Base-by-base conservation (phyloP, 2,329 filamentous ascomycete genomes). In the Phialophora tarda region DNA sequence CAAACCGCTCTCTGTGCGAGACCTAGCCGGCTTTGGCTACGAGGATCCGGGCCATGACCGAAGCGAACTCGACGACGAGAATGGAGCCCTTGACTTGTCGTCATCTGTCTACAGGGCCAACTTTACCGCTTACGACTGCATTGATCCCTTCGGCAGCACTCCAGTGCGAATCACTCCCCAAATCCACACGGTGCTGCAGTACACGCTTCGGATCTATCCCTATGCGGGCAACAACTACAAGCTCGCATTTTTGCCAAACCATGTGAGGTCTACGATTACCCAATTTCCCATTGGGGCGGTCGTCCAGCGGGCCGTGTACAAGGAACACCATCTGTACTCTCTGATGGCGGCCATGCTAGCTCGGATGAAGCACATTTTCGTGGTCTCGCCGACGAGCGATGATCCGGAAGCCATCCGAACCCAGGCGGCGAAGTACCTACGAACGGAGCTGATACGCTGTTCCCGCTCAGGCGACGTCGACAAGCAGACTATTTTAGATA, bases 141-240 rank as follows among this genome's bases (percentile, higher is more conserved):
- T 71, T n/a, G 69, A 71, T 61, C 66, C 69, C 10, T 71, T 71
- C 30, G 51, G 59, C n/a, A 62, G 34, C 32, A 65, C 63, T 12
- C 64, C 64, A 2, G 44, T 71, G 34, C 64, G 59, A 23, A 60
- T 71, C 34, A 69, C 69, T 4, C 56, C 54, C 41, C 50, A 65
- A 30, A 67, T 71, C n/a, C 69, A 71, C 47, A 50, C 38, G 14
- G 65, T 71, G 10, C 59, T 71, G 30, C 66, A 71, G 47, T 58
- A 67, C 41, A 54, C 57, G 23, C 51, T 71, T 14, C 64, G 58
- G 28, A 65, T 71, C 14, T 71, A 71, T 30, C 23, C 66, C 12
- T 71, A 67, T 41, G 61, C 69, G 1, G 69, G 69, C 47, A 71
- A 71, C 59, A 71, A 71, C 47, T 71, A 69, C 61, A 71, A 71